phyloP scores from a whole-genome alignment of 352 stramenopile genomes.

The Blastocystis sp. region DNA sequence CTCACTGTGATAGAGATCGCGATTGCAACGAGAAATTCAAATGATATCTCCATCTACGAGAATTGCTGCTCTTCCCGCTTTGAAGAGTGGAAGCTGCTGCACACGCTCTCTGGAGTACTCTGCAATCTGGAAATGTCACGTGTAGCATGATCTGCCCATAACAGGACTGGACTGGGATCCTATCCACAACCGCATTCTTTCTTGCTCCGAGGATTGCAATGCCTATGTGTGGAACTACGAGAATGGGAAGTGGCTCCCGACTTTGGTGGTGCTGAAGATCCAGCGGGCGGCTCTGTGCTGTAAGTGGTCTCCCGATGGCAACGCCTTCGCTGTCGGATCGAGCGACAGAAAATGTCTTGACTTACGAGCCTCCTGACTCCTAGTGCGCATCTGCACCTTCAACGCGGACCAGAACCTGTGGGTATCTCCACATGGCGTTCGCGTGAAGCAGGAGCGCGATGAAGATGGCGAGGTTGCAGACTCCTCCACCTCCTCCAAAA shows the following conservation, averaged over 20 bases:
- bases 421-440: slow-evolving; percentile 39
- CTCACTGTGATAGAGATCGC: slow-evolving; percentile 33
- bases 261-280: slow-evolving; percentile 53
- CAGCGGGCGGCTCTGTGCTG: slow-evolving; percentile 60
- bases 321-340: slow-evolving; percentile 57
- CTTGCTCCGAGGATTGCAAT: slow-evolving; percentile 61
- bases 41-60: slow-evolving; percentile 30
- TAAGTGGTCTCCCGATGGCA: slow-evolving; percentile 60
- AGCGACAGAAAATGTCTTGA: slow-evolving; percentile 43
- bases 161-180: slow-evolving; percentile 61
- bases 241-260: slow-evolving; percentile 54
- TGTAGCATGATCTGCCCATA: slow-evolving; percentile 62
- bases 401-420: slow-evolving; percentile 64
- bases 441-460: slow-evolving; percentile 45
- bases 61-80: slow-evolving; percentile 37
- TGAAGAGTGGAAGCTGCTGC: slow-evolving; percentile 55
- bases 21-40: slow-evolving; percentile 42
- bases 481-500: slow-evolving; percentile 15
- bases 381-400: slow-evolving; percentile 67
- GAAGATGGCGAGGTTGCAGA: slow-evolving; percentile 10
- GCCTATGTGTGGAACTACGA: slow-evolving; percentile 68
- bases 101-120: slow-evolving; percentile 23
- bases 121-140: background rate
- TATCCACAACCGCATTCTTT: slow-evolving; percentile 54
- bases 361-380: background rate